Conservation (phyloP, 2,329 filamentous ascomycete species). For the Talaromyces sp. region DNA sequence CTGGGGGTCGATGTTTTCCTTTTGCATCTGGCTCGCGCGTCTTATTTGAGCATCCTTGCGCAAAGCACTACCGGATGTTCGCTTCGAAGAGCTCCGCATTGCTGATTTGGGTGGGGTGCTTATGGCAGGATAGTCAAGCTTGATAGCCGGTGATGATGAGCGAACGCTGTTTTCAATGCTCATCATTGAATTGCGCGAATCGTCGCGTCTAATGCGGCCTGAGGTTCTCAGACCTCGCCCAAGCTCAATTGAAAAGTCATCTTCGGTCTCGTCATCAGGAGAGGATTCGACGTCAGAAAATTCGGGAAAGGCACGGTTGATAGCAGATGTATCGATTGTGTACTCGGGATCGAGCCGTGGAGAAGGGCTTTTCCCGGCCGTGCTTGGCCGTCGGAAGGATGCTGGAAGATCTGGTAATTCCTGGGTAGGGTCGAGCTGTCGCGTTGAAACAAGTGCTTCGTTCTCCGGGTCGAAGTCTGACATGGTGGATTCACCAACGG, state of each 20-base stretch:
- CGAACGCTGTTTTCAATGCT: constrained; percentile 46
- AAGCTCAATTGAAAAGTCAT: constrained; percentile 55
- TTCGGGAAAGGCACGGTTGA: constrained; percentile 47
- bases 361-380: constrained; percentile 32
- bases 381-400: constrained; percentile 27
- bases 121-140: constrained; percentile 34
- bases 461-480: constrained; percentile 44
- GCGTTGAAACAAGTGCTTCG: constrained; percentile 41
- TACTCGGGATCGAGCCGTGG: constrained; percentile 39
- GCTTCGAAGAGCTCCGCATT: constrained; percentile 28
- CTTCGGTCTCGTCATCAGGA: constrained; percentile 42
- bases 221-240: constrained; percentile 49
- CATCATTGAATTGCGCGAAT: constrained; percentile 51
- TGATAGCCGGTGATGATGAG: constrained; percentile 40
- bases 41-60: constrained; percentile 42
- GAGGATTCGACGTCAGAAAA: constrained; percentile 44
- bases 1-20: constrained; percentile 37
- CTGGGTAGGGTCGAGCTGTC: constrained; percentile 31
- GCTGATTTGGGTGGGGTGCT: constrained; percentile 35
- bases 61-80: constrained; percentile 29
- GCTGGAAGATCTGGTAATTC: constrained; percentile 18
- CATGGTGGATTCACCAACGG: constrained; percentile 18
- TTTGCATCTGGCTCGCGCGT: constrained; percentile 39
- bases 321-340: constrained; percentile 45
- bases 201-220: constrained; percentile 37